Base-by-base conservation (phyloP, 2,329 filamentous ascomycete species). In the Apiospora hydei region DNA sequence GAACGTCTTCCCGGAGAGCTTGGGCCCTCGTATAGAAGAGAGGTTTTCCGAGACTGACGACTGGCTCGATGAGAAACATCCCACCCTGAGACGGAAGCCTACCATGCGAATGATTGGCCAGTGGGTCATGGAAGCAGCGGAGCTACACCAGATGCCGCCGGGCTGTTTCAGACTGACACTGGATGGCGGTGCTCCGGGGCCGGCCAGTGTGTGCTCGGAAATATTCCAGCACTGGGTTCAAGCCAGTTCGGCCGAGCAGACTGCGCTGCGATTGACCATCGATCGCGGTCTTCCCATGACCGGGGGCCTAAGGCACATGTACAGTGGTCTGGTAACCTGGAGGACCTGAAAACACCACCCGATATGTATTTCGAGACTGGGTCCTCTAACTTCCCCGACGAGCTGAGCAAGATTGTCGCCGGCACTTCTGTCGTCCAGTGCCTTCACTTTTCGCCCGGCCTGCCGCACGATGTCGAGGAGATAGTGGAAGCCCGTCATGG, bases 91-190 rank as follows among this genome's bases (percentile, higher is more conserved):
- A 53, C 49, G 49, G 49, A 53, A 53, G n/a, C 49, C 49, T 14
- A 14, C n/a, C 3, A 26, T 10, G 26, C 49, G 49, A n/a, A 13
- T 13, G 13, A 53, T 53, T 10, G n/a, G n/a, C n/a, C n/a, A 24
- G n/a, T 53, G n/a, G 49, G 49, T 53, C 49, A 53, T 53, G 49
- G 49, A 53, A 53, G 49, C 49, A 53, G 49, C 44, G 18, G 44
- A 46, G 16, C 44, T 46, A 46, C 16, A 46, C n/a, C n/a, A 26
- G n/a, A 53, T 53, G n/a, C 49, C 49, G 49, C 49, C 49, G n/a
- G n/a, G n/a, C 2, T 53, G 49, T 26, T 53, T 53, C n/a, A 24
- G n/a, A 13, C n/a, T 53, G n/a, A 53, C 49, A 13, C 49, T 53
- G 10, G 49, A 53, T 53, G 49, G 49, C n/a, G 49, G 49, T 53